Percentiles rank a stretch among this genome's conserved stretches.
Evolutionary conservation across 352 stramenopile species (phyloP).

Genomic region (Globisporangium acanthophoron): DNA sequence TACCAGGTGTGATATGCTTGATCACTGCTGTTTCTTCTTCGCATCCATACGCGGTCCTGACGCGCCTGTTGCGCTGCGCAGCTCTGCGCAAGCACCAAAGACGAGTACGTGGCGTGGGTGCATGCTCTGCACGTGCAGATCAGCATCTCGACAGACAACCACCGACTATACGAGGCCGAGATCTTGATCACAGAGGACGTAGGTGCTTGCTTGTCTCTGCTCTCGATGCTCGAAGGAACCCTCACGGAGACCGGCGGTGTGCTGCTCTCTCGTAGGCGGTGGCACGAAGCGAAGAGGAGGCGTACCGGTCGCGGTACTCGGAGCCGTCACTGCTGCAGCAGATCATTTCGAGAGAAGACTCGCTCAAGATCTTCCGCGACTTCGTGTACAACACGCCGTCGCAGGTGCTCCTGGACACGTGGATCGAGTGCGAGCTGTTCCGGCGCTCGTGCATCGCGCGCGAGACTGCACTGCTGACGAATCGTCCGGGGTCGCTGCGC

Average conservation of each 20-base stretch:
- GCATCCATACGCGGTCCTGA: background rate
- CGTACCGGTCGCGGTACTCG: slow-evolving; percentile 24
- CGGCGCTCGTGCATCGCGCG: slow-evolving; percentile 60
- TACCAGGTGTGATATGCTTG: slow-evolving; percentile 42
- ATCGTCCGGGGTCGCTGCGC: slow-evolving; percentile 18
- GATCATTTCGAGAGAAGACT: slow-evolving; percentile 68
- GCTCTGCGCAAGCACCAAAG: slow-evolving; percentile 72
- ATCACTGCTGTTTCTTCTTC: background rate
- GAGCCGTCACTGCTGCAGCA: slow-evolving; percentile 64
- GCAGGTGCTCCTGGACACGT: slow-evolving; percentile 73
- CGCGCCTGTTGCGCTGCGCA: slow-evolving; percentile 12
- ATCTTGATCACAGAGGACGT: slow-evolving; percentile 86
- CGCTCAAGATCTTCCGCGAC: slow-evolving; percentile 75
- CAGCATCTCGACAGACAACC: slow-evolving; percentile 71
- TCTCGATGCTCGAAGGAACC: background rate
- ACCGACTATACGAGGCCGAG: slow-evolving; percentile 72
- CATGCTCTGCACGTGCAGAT: slow-evolving; percentile 79
- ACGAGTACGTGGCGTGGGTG: slow-evolving; percentile 80
- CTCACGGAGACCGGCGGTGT: background rate
- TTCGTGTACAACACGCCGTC: slow-evolving; percentile 61
- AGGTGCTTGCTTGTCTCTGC: slow-evolving; percentile 8
- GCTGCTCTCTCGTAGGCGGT: slow-evolving; percentile 32
- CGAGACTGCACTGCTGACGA: slow-evolving; percentile 40
- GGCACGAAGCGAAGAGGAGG: slow-evolving; percentile 47
- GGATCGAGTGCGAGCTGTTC: slow-evolving; percentile 81